Conservation (phyloP, 129 eudicot genomes). For the Tagetes erecta region DNA sequence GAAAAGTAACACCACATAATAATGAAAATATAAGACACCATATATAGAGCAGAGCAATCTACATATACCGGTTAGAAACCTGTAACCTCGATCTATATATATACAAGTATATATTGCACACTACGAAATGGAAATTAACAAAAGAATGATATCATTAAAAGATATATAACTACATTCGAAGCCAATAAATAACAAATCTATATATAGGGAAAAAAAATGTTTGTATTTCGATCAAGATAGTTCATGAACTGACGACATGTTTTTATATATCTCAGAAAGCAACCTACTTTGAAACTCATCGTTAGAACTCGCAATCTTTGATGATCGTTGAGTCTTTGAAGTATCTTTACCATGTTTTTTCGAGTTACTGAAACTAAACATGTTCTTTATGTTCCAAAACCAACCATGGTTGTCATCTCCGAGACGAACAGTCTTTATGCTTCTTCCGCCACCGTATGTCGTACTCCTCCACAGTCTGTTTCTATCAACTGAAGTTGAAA, state of each 20-base stretch:
- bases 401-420: conserved; percentile 19
- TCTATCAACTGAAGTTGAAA: conserved; percentile 22
- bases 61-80: too few species aligned
- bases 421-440: conserved; percentile 20
- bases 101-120: too few species aligned
- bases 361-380: background rate
- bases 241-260: conserved; percentile 5
- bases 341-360: background rate
- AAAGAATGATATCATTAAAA: too few species aligned
- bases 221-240: background rate
- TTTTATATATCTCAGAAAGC: conserved; percentile 16
- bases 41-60: too few species aligned
- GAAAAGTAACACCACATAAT: too few species aligned
- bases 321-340: background rate
- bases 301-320: background rate
- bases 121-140: too few species aligned
- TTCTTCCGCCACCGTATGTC: conserved; percentile 8
- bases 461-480: conserved; percentile 26
- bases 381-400: conserved; percentile 13
- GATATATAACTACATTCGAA: too few species aligned
- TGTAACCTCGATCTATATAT: too few species aligned
- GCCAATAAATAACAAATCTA: too few species aligned
- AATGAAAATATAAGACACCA: too few species aligned
- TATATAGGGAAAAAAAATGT: too few species aligned
- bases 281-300: conserved; percentile 13